Conservation (phyloP, 192 early-diverging fungal genomes). For the Gryganskiella cystojenkinii region DNA sequence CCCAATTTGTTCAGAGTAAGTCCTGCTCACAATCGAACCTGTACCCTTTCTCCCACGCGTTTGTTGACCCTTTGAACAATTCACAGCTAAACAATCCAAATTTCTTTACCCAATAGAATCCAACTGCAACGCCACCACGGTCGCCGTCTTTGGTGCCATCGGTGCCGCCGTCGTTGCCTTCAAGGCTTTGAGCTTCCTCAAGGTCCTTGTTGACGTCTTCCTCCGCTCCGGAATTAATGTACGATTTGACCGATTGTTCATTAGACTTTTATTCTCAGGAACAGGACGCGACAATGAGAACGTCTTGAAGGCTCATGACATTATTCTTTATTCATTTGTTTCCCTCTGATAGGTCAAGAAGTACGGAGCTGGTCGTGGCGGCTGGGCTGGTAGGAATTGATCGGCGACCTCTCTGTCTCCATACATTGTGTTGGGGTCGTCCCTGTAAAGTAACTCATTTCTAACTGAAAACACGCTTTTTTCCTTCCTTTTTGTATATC, state of each 20-base stretch:
- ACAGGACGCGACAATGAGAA: background rate
- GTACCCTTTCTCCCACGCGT: background rate
- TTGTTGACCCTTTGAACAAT: background rate
- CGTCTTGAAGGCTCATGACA: background rate
- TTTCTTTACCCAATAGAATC: constrained; percentile 26
- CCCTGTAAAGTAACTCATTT: background rate
- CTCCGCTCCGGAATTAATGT: constrained; percentile 57
- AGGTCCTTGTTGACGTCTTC: constrained; percentile 55
- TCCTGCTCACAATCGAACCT: background rate
- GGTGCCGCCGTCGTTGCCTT: constrained; percentile 44
- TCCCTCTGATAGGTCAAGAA: constrained; percentile 32
- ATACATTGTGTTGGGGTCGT: background rate
- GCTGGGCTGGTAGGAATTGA: constrained; percentile 39
- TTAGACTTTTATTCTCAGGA: background rate
- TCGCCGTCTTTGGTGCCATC: constrained; percentile 50
- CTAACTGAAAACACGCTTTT: background rate
- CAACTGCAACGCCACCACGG: constrained; percentile 27
- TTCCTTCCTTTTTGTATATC: background rate
- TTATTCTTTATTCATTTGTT: background rate
- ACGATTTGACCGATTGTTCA: constrained; percentile 11
- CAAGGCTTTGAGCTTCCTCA: constrained; percentile 54
- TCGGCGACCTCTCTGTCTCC: background rate
- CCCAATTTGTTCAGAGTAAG: constrained; percentile 49
- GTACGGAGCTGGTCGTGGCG: constrained; percentile 47
- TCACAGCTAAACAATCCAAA: background rate